phyloP scores from a whole-genome alignment of 257 asterid genomes.

The Cordia subcordata region DNA sequence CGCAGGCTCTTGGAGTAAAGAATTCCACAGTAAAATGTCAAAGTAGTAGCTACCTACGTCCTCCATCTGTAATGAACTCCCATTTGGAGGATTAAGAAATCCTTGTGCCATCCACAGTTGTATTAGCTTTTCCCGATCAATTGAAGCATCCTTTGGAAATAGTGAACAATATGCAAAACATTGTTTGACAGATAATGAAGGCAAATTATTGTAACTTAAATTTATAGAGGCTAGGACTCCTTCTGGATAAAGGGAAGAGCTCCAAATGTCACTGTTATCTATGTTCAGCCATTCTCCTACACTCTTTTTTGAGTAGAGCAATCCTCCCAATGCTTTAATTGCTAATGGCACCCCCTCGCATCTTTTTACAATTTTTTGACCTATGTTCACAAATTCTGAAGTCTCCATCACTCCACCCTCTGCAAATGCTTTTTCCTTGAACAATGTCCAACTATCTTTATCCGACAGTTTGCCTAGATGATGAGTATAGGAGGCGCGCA shows the following conservation, averaged over 20 bases:
- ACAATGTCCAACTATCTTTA: slow-evolving; percentile 7
- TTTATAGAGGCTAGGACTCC: not conserved
- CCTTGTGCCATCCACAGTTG: slow-evolving; percentile 18
- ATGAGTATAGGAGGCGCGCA: not conserved
- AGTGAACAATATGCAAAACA: slow-evolving; percentile 15
- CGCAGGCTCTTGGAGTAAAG: not conserved
- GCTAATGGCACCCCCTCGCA: not conserved
- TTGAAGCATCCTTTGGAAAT: not conserved
- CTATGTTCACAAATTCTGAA: not conserved
- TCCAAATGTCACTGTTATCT: not conserved
- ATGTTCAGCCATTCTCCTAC: not conserved
- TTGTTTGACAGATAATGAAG: not conserved
- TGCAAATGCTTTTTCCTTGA: not conserved
- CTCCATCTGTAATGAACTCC: not conserved
- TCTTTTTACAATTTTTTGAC: not conserved
- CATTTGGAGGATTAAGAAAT: not conserved
- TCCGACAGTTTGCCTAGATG: slow-evolving; percentile 3
- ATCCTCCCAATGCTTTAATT: not conserved
- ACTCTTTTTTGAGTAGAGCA: not conserved
- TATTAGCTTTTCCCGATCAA: slow-evolving; percentile 1
- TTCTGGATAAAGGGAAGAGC: not conserved
- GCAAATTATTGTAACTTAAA: slow-evolving; percentile 10
- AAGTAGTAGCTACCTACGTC: not conserved
- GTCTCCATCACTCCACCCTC: not conserved
- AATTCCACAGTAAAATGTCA: not conserved